Evolutionary conservation across 345 rosid species (phyloP).

Genomic region (Microthlaspi erraticum): DNA sequence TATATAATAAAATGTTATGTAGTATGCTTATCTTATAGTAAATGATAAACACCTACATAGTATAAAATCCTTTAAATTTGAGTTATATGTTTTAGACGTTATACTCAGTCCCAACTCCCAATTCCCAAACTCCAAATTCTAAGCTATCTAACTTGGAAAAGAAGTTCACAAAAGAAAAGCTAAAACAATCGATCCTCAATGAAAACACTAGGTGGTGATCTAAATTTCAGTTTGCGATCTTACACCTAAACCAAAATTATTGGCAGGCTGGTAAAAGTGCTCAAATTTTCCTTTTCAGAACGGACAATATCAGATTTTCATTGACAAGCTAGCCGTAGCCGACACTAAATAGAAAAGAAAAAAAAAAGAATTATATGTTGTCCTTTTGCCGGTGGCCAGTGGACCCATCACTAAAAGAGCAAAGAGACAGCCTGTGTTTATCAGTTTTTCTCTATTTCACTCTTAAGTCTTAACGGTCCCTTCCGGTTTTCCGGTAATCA

Average conservation of each 20-base stretch:
- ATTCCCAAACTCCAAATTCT: no score
- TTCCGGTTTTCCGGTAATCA: constrained; percentile 36
- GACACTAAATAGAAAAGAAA: constrained; percentile 1
- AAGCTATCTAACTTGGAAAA: no score
- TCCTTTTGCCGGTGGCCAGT: constrained; percentile 39
- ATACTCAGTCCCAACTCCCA: no score
- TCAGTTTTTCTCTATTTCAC: not conserved
- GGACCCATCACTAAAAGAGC: constrained; percentile 38
- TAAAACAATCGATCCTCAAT: no score
- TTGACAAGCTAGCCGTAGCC: constrained; percentile 36
- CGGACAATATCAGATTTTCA: constrained; percentile 25
- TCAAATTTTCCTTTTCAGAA: constrained; percentile 2
- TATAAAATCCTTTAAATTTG: no score
- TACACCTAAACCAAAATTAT: not conserved
- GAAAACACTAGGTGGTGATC: no score
- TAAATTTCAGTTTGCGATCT: no score
- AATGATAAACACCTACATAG: no score
- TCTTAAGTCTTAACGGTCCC: constrained; percentile 4
- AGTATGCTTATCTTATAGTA: no score
- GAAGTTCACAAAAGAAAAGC: no score
- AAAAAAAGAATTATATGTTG: constrained; percentile 24
- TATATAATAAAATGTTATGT: no score
- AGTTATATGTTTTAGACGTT: no score
- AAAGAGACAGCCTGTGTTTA: constrained; percentile 37
- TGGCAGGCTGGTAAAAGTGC: not conserved